Conservation (phyloP, 1,139 yeast genomes). For the Pneumocystis canis region DNA sequence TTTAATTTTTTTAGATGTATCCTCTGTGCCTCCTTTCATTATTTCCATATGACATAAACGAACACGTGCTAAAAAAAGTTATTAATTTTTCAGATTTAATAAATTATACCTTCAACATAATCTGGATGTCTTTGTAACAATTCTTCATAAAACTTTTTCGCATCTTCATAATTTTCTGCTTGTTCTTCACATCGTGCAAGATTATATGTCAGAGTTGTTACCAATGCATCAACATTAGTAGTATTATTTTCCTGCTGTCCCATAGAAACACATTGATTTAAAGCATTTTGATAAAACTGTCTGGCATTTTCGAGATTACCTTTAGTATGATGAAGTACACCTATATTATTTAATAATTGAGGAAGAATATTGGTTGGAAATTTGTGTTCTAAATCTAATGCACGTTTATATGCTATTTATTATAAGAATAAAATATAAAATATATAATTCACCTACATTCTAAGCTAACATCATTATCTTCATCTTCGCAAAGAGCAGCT, state of each 20-base stretch:
- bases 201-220: conserved; percentile 26
- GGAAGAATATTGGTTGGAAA: conserved; percentile 40
- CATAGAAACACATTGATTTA: conserved; percentile 25
- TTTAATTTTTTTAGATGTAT: conserved; percentile 40
- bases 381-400: conserved; percentile 29
- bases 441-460: neutral
- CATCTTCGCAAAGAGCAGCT: conserved; percentile 36
- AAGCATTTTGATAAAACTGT: conserved; percentile 39
- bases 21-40: conserved; percentile 22
- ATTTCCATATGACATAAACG: conserved; percentile 10
- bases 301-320: conserved; percentile 42
- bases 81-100: neutral
- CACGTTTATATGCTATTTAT: conserved; percentile 45
- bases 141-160: conserved; percentile 39
- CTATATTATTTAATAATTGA: conserved; percentile 68
- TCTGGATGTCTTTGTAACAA: conserved; percentile 49
- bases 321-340: conserved; percentile 62
- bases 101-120: conserved; percentile 59
- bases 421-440: conserved; percentile 16
- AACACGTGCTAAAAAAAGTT: conserved; percentile 9
- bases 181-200: conserved; percentile 30
- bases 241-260: conserved; percentile 16
- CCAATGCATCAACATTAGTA: conserved; percentile 14
- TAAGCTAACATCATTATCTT: conserved; percentile 35
- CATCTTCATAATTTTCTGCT: conserved; percentile 30